Evolutionary conservation across 1,284 basidiomycete species (phyloP).

Genomic region (Hymenochaete sp.): DNA sequence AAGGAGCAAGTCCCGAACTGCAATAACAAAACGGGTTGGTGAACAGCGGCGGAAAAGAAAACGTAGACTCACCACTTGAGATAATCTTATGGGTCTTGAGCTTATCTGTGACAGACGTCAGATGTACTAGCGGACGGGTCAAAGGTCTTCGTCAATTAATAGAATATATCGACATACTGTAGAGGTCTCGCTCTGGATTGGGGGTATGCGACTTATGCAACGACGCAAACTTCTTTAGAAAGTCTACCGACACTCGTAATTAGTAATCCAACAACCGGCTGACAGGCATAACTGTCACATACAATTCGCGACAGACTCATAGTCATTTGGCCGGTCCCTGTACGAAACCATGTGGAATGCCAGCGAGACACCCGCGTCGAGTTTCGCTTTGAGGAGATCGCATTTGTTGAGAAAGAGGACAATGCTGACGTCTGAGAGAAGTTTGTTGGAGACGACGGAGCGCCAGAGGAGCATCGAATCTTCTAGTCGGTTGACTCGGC

Average conservation of each 20-base stretch:
- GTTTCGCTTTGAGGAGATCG: slow-evolving; percentile 60
- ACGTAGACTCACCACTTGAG: slow-evolving; percentile 29
- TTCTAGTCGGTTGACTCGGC: slow-evolving; percentile 61
- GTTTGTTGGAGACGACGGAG: slow-evolving; percentile 55
- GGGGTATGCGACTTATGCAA: slow-evolving; percentile 59
- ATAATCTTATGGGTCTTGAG: slow-evolving; percentile 35
- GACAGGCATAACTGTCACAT: slow-evolving; percentile 22
- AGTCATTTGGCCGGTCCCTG: slow-evolving; percentile 65
- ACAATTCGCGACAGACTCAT: slow-evolving; percentile 65
- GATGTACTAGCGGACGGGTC: slow-evolving; percentile 42
- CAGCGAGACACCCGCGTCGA: slow-evolving; percentile 65
- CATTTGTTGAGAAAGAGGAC: slow-evolving; percentile 74
- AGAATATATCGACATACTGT: slow-evolving; percentile 39
- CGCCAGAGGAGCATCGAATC: slow-evolving; percentile 69
- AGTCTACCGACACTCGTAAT: slow-evolving; percentile 37
- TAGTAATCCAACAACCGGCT: background rate
- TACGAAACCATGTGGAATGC: slow-evolving; percentile 60
- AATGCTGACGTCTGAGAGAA: slow-evolving; percentile 61
- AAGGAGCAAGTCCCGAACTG: slow-evolving; percentile 39
- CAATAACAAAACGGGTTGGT: background rate
- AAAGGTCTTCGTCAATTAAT: background rate
- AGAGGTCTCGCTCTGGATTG: slow-evolving; percentile 60
- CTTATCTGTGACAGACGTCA: slow-evolving; percentile 69
- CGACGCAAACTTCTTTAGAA: slow-evolving; percentile 60
- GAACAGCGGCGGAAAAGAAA: background rate